Evolutionary conservation across 108 stramenopile genomes (phyloP), one percentile per base, ranked within the genome.

Genomic region (Schizochytrium sp.): DNA sequence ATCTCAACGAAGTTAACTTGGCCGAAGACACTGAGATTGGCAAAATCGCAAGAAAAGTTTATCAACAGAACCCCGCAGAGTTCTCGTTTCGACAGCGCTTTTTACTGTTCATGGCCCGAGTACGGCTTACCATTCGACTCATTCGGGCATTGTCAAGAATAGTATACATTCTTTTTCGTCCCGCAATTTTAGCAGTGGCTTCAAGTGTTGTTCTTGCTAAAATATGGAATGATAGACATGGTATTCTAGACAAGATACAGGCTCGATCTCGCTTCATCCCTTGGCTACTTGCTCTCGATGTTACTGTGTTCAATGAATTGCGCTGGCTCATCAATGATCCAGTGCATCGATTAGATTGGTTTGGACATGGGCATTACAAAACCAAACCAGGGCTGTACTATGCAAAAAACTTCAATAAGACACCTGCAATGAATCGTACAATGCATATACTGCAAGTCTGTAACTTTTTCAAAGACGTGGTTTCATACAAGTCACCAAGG

Each of bases 261-360:
- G 44, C 42, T 44, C 64, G 64, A 38, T 15, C 7, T 38, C 15
- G 44, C 64, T 38, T 38, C 64, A 38, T 69, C 42, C 64, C 40
- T 8, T 69, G 64, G 64, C 1, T 69, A 8, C 42, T 69, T 12
- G 10, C 44, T 8, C 64, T 69, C 3, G 64, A 69, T 15, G 3
- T 69, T 8, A 69, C 64, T 2, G 28, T 69, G 1, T 15, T 69
- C 64, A 69, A 69, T 15, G 64, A 69, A 44, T 44, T 69, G 64
- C 64, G 64, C 19, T 69, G 64, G 64, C 40, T 69, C 28, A 44
- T 44, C 42, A 44, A 38, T 8, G 64, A 69, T 44, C 64, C 64
- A 38, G 64, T 69, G 64, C 64, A 69, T 44, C 64, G 64, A 7
- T 44, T 69, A 8, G 64, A 69, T 15, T 69, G 64, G 64, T 44